phyloP scores from a whole-genome alignment of 441 rosid genomes.

The Arabidopsis hybrid region DNA sequence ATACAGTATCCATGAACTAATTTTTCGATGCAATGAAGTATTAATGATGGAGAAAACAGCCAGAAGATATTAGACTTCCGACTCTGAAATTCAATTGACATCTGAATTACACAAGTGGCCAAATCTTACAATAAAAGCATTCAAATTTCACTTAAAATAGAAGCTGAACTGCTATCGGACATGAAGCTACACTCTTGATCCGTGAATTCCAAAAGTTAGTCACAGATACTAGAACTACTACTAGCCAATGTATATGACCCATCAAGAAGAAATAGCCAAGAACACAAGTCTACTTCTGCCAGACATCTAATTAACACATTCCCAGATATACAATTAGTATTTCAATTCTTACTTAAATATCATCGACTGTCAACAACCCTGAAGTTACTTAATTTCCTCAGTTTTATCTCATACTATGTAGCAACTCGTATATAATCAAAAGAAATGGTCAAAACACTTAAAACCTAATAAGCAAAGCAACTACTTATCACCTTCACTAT shows the following conservation, averaged over 20 bases:
- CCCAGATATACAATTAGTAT: not conserved
- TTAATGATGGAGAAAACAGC: slow-evolving; percentile 1
- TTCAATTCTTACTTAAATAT: not conserved
- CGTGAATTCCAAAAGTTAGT: not conserved
- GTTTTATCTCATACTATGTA: not conserved
- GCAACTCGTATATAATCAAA: not conserved
- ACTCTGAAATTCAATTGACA: not conserved
- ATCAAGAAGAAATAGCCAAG: not conserved
- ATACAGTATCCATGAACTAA: slow-evolving; percentile 30
- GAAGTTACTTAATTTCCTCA: not conserved
- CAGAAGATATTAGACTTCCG: slow-evolving; percentile 7
- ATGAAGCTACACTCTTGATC: slow-evolving; percentile 3
- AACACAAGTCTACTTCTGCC: too few species aligned
- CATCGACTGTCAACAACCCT: not conserved
- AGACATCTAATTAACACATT: too few species aligned
- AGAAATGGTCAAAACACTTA: slow-evolving; percentile 2
- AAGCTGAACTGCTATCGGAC: slow-evolving; percentile 4
- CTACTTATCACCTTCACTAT: not conserved
- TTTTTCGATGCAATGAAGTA: not conserved
- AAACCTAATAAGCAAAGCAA: not conserved
- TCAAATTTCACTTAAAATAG: slow-evolving; percentile 20
- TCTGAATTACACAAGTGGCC: not conserved
- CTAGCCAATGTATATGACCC: not conserved
- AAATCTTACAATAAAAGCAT: not conserved
- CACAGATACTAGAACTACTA: slow-evolving; percentile 11